Evolutionary conservation across 1,284 basidiomycete species (phyloP).

Genomic region (Pascua sp.): DNA sequence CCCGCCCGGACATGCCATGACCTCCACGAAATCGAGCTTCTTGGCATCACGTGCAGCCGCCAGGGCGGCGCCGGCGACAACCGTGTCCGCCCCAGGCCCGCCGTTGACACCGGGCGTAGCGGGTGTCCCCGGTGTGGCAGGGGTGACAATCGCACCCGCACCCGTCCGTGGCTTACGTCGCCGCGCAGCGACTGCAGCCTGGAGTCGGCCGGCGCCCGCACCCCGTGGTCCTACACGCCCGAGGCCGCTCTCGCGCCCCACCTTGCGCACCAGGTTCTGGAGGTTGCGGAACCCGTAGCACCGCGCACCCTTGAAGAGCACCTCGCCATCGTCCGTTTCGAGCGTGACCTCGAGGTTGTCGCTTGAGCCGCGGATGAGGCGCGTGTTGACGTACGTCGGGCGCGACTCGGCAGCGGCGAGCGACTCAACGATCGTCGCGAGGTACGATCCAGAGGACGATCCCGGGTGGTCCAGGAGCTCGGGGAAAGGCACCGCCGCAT

Average conservation of each 20-base stretch:
- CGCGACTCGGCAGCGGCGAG: slow-evolving; percentile 53
- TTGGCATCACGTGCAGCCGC: slow-evolving; percentile 51
- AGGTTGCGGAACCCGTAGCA: slow-evolving; percentile 98
- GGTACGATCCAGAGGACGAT: slow-evolving; percentile 88
- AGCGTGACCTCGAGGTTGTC: slow-evolving; percentile 67
- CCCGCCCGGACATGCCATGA: slow-evolving; percentile 98
- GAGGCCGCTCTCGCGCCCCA: slow-evolving; percentile 78
- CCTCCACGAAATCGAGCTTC: slow-evolving; percentile 92
- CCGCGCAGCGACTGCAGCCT: slow-evolving; percentile 47
- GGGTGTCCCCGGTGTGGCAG: slow-evolving; percentile 21
- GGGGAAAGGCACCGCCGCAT: slow-evolving; percentile 54
- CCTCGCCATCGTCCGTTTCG: slow-evolving; percentile 49
- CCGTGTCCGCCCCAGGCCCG: slow-evolving; percentile 18
- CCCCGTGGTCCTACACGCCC: slow-evolving; percentile 52
- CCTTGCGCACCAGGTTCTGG: slow-evolving; percentile 92
- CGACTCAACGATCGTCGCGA: slow-evolving; percentile 66
- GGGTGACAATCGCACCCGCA: slow-evolving; percentile 24
- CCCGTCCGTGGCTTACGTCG: slow-evolving; percentile 45
- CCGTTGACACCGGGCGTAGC: slow-evolving; percentile 24
- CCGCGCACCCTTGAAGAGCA: slow-evolving; percentile 86
- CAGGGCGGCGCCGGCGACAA: slow-evolving; percentile 10
- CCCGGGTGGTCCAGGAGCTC: slow-evolving; percentile 75
- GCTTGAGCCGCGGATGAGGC: slow-evolving; percentile 59
- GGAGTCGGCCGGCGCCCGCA: slow-evolving; percentile 39
- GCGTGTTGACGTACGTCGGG: slow-evolving; percentile 57